These are phyloP conservation scores for Crassisporium funariophilum DNA, from an alignment of 768 basidiomycete genomes.

Conservation along the genomic window DNA sequence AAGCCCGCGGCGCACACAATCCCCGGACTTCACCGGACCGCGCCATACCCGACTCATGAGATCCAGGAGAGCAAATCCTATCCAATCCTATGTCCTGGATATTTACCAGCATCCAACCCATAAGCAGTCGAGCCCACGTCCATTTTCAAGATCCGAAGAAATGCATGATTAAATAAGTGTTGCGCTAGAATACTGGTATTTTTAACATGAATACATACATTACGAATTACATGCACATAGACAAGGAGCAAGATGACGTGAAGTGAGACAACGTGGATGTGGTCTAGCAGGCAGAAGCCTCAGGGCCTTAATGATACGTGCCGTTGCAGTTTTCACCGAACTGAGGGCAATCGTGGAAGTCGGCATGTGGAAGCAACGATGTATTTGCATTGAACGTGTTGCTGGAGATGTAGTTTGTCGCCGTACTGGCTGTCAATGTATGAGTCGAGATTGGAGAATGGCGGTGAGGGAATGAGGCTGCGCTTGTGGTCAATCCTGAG, in stretches of 20 bases:
- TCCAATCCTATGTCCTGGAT: too few relatives aligned
- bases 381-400: slow-evolving; percentile 25
- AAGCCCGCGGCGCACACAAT: background rate
- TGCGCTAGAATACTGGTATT: slow-evolving; percentile 4
- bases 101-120: too few relatives aligned
- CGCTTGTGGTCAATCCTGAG: slow-evolving; percentile 5
- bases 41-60: too few relatives aligned
- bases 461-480: slow-evolving; percentile 8
- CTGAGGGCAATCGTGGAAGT: slow-evolving; percentile 43
- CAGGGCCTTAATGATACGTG: slow-evolving; percentile 32
- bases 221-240: background rate
- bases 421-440: slow-evolving; percentile 11
- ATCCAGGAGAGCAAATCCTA: too few relatives aligned
- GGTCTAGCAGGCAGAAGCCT: background rate
- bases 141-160: too few relatives aligned
- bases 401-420: slow-evolving; percentile 20
- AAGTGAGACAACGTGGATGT: too few relatives aligned
- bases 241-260: slow-evolving; percentile 5
- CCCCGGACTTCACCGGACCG: background rate
- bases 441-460: slow-evolving; percentile 18
- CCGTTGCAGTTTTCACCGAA: slow-evolving; percentile 47
- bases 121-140: too few relatives aligned
- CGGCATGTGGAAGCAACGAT: slow-evolving; percentile 33
- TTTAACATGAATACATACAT: background rate
- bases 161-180: too few relatives aligned